These are phyloP conservation scores for Plasmodium vivax DNA, from an alignment of 169 alveolate species.

Conservation along the genomic window DNA sequence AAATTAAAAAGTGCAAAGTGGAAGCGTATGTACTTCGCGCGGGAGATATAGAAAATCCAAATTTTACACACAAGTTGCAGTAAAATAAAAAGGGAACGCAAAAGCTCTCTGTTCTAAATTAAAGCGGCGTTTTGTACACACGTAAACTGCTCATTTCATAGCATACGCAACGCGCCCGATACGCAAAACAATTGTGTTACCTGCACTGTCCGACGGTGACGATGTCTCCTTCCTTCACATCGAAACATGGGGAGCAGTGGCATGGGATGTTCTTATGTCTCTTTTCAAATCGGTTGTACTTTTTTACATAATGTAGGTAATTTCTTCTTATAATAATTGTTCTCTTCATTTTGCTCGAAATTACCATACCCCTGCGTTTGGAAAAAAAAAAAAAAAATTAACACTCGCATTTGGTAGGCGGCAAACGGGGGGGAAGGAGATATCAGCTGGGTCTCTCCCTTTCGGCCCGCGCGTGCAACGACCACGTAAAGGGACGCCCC, in stretches of 20 bases:
- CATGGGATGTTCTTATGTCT: conserved; percentile 98
- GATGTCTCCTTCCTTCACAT: conserved; percentile 98
- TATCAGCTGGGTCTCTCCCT: neutral
- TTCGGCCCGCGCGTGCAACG: neutral
- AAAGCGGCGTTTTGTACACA: neutral
- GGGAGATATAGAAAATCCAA: neutral
- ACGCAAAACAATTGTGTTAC: conserved; percentile 68
- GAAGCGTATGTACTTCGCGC: neutral
- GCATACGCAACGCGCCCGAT: neutral
- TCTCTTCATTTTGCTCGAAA: conserved; percentile 98
- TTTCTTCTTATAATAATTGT: conserved; percentile 98
- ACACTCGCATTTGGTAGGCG: neutral
- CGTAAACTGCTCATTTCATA: neutral
- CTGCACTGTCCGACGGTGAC: conserved; percentile 99
- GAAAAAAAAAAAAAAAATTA: conserved; percentile 15
- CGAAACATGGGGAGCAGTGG: conserved; percentile 99
- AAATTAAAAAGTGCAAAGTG: conserved; percentile 16
- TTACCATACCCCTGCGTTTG: conserved; percentile 95
- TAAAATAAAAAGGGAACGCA: neutral
- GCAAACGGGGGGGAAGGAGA: neutral
- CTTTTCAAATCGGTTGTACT: conserved; percentile 99
- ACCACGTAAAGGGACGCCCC: neutral
- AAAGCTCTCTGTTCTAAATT: neutral
- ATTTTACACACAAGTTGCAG: neutral
- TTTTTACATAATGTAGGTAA: conserved; percentile 97